Evolutionary conservation across 108 stramenopile genomes (phyloP).

Genomic region (Nitzschia sp.): DNA sequence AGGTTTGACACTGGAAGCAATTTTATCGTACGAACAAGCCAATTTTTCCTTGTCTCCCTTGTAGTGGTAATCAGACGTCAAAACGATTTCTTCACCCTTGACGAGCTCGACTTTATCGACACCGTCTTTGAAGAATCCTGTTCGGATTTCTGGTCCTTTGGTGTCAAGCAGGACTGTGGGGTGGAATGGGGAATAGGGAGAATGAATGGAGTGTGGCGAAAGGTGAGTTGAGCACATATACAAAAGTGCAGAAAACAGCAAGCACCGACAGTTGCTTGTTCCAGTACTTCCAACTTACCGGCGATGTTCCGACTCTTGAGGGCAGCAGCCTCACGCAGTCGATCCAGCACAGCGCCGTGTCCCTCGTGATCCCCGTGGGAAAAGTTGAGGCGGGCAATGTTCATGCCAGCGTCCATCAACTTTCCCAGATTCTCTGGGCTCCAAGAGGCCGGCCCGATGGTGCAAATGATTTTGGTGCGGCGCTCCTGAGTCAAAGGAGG

Average conservation of each 20-base stretch:
- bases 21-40: slow-evolving; percentile 74
- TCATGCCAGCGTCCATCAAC: slow-evolving; percentile 86
- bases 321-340: slow-evolving; percentile 62
- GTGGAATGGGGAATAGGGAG: not conserved
- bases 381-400: slow-evolving; percentile 91
- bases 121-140: slow-evolving; percentile 80
- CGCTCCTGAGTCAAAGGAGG: slow-evolving; percentile 35
- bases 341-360: slow-evolving; percentile 61
- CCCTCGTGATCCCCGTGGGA: slow-evolving; percentile 87
- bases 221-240: not conserved
- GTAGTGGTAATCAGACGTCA: slow-evolving; percentile 78
- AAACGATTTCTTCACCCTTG: slow-evolving; percentile 56
- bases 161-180: slow-evolving; percentile 78
- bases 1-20: slow-evolving; percentile 60
- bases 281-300: slow-evolving; percentile 11
- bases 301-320: slow-evolving; percentile 56
- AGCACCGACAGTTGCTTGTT: too few species aligned
- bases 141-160: slow-evolving; percentile 92
- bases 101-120: slow-evolving; percentile 64
- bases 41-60: slow-evolving; percentile 64
- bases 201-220: not conserved
- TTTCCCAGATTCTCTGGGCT: slow-evolving; percentile 61
- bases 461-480: slow-evolving; percentile 81
- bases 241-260: not conserved
- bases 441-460: slow-evolving; percentile 82